Evolutionary conservation across 2,329 filamentous ascomycete genomes (phyloP), one percentile per base, ranked within the genome.

Genomic region (Colletotrichum eleusines): DNA sequence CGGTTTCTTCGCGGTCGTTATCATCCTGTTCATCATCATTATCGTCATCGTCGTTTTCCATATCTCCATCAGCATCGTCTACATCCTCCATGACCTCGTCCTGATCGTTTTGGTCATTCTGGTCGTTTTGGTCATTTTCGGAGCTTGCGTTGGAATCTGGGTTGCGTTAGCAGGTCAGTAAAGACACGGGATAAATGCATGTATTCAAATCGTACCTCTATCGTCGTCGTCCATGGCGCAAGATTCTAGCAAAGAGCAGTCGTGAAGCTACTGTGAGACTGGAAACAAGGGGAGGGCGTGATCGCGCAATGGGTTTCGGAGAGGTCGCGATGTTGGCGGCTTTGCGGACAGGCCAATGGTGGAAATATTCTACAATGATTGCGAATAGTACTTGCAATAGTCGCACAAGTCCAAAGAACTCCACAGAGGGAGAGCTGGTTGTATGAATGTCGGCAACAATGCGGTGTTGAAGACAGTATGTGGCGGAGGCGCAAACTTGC

Each of bases 71-170:
- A 31, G 74, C 76, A 28, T 83, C 81, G 18, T 84, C 82, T 31
- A 76, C 81, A 59, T 84, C 84, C 54, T 89, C 87, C 86, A 89
- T 89, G 44, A 87, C 81, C 76, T 90, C 87, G 74, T 90, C 88
- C 67, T 83, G 84, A 46, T 80, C 77, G 40, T 85, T 84, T 40
- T 85, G 77, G 33, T 61, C 87, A 74, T 90, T 88, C 66, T 83
- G 84, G 38, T 80, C 87, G 74, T 90, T 88, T 66, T 83, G 84
- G 44, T 80, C 77, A 42, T 85, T 84, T 40, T 85, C 84, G 28
- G 84, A 85, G 75, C 82, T 84, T 42, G 77, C 82, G 73, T 83
- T 84, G 31, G 81, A 82, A 20, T 76, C 76, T 79, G 44, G 16
- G 18, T 40, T 20, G 53, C 23, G 40, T 26, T 40, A 46, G 14